Base-by-base conservation (phyloP, 768 basidiomycete species). In the Phanerochaete carnosa region DNA sequence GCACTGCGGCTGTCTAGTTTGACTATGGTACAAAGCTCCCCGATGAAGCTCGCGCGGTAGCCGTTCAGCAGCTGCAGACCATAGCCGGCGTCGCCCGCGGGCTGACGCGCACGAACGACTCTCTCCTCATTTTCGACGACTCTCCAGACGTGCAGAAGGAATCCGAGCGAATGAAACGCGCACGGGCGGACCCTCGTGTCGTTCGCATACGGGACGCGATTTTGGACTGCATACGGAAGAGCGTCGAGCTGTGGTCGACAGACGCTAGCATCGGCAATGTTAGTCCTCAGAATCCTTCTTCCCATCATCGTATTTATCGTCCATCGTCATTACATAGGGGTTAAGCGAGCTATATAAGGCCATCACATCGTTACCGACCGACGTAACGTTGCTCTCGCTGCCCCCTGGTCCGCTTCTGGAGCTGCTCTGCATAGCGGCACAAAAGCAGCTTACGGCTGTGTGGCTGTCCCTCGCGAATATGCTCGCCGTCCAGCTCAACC, bases 61-160 rank as follows among this genome's bases (percentile, higher is more conserved):
- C 85, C 1, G 83, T 92, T 23, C 80, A 87, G 15, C 88, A 94
- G 60, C 80, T 96, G 1, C 88, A 91, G 65, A 90, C 88, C 0
- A 77, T 98, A 15, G 83, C 92, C 0, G 95, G 94, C 11, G 85
- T 95, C 28, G 91, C 93, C 1, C 90, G 89, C 61, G 95, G 95
- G 3, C 80, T 98, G 6, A 93, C 95, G 0, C 83, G 89, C 15
- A 83, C 84, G 0, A 81, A 81, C 4, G 95, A 95, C 65, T 82
- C 85, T 29, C 70, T 89, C 49, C 76, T 81, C 43, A 81, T 86
- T 30, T 77, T 87, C 13, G 86, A 86, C 54, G 83, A 79, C 25
- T 60, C 82, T n/a, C 79, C 79, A n/a, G 83, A 79, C 23, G 77
- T 79, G 2, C 73, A 79, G 46, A 76, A 75, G 0, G 84, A 87